A percentile compares a stretch with the other conserved stretches of the same genome.
phyloP scores from a whole-genome alignment of 2,329 filamentous ascomycete species.

The Pestalotiopsis sp. region DNA sequence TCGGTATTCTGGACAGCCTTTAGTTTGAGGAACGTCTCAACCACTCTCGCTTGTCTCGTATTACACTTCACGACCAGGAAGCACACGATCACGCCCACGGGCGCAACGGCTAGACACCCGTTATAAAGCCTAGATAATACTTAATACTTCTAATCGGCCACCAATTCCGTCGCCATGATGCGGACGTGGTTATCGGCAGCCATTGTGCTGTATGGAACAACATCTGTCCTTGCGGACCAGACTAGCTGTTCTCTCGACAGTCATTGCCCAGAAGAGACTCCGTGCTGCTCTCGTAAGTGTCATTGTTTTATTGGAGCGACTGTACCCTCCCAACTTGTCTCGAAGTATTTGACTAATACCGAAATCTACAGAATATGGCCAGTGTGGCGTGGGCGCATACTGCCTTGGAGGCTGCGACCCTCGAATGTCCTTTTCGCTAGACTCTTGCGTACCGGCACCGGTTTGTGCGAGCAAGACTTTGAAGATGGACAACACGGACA shows the following conservation, averaged over 20 bases:
- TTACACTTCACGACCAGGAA: neutral
- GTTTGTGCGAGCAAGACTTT: conserved; percentile 77
- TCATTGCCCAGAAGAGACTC: conserved; percentile 72
- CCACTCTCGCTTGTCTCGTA: neutral
- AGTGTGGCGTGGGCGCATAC: conserved; percentile 92
- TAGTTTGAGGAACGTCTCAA: neutral
- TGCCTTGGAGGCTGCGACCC: conserved; percentile 96
- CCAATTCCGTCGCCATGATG: conserved; percentile 27
- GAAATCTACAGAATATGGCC: conserved; percentile 72
- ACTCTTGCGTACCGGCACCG: conserved; percentile 84
- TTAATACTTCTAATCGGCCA: neutral
- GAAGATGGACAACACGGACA: conserved; percentile 72
- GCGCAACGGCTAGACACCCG: neutral
- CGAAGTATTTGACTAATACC: neutral
- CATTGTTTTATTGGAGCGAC: neutral
- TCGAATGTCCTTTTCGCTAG: conserved; percentile 77
- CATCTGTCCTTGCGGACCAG: conserved; percentile 37
- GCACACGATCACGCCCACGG: neutral
- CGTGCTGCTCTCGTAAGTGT: conserved; percentile 78
- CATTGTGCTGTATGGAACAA: conserved; percentile 41
- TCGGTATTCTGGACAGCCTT: too few species aligned
- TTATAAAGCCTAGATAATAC: neutral
- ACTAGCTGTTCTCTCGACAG: conserved; percentile 49
- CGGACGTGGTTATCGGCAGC: conserved; percentile 34
- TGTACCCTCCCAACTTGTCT: neutral